Base-by-base conservation (phyloP, 805 yeast genomes). In the Aciculoconidium aculeatum region DNA sequence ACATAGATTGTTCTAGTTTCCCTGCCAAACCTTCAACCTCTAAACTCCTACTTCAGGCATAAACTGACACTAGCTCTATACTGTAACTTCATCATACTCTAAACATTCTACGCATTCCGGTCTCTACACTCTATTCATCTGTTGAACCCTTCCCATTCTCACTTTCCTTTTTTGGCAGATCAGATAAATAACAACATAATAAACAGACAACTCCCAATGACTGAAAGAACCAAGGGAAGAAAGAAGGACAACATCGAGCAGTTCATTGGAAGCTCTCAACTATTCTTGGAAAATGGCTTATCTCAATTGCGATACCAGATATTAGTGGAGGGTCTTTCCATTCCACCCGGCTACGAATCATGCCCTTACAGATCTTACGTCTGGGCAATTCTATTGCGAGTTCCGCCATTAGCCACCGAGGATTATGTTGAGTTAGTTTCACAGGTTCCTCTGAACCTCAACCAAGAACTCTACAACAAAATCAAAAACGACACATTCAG, bases 401-500 rank as follows among this genome's bases (percentile, higher is more conserved):
- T 76, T 0, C 72, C 79, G 0, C 77, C 80, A 25, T 63, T 68
- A 17, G 64, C 72, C 4, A 65, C 85, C 2, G 65, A 67, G 12
- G 54, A 59, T 27, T 87, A 87, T 47, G 31, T 74, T 15, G 54
- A 66, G 6, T 34, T 62, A 5, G 67, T 81, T 2, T 47, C 66
- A 7, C 52, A 60, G 18, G 84, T 85, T 0, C 76, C 80, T 4
- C 31, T 30, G n/a, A 31, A 35, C 14, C 44, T 63, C 15, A 37
- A 51, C 9, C 73, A 80, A 2, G 65, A 67, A 0, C 62, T 76
- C 6, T 75, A 77, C 34, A 59, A 69, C 20, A 87, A 87, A 54
- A 86, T 87, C 35, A 70, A 77, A 35, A 82, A 87, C 51, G 96
- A 87, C 47, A 81, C 94, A 1, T 85, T 85, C 43, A 60, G 96